phyloP scores from a whole-genome alignment of 1,139 yeast genomes.

The Blastobotrys aristatus region DNA sequence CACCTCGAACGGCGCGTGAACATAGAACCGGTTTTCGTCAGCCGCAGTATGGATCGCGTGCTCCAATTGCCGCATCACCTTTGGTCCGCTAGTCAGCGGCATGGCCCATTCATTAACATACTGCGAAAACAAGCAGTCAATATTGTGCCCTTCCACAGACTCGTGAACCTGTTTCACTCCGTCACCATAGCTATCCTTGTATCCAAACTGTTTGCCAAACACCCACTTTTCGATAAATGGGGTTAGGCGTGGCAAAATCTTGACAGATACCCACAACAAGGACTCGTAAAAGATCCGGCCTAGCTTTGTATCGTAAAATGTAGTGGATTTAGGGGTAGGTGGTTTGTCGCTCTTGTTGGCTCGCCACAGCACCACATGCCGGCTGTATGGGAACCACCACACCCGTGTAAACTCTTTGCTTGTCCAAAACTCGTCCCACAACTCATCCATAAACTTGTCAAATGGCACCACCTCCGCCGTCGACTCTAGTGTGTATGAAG shows the following conservation, averaged over 20 bases:
- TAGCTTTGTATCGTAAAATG: constrained; percentile 79
- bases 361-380: constrained; percentile 84
- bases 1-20: constrained; percentile 94
- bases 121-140: constrained; percentile 94
- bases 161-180: constrained; percentile 71
- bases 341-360: constrained; percentile 65
- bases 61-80: constrained; percentile 60
- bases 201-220: constrained; percentile 75
- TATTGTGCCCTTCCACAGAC: constrained; percentile 74
- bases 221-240: constrained; percentile 82
- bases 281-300: constrained; percentile 79
- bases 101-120: constrained; percentile 97
- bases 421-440: constrained; percentile 62
- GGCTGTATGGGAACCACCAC: constrained; percentile 97
- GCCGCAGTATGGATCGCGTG: constrained; percentile 60
- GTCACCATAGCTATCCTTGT: constrained; percentile 58
- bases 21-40: constrained; percentile 57
- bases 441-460: constrained; percentile 66
- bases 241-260: constrained; percentile 65
- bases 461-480: constrained; percentile 77
- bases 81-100: constrained; percentile 73
- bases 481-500: constrained; percentile 75
- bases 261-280: constrained; percentile 73
- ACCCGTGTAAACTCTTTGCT: constrained; percentile 85
- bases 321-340: constrained; percentile 61